phyloP scores from a whole-genome alignment of 805 yeast species.

The Jamesozyma lodderae region DNA sequence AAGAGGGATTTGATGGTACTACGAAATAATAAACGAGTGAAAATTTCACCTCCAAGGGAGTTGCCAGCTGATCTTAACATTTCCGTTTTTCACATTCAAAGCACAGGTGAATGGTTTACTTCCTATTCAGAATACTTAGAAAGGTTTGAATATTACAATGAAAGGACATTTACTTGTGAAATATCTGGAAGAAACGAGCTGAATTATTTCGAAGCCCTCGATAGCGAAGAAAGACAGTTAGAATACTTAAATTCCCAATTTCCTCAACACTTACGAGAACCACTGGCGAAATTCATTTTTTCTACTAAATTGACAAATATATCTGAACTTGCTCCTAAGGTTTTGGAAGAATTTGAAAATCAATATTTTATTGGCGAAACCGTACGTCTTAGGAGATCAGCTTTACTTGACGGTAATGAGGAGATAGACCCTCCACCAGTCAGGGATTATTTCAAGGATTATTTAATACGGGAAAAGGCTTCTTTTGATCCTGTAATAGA shows the following conservation, averaged over 20 bases:
- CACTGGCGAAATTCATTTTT: constrained; percentile 69
- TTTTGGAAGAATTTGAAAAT: constrained; percentile 58
- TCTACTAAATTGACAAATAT: constrained; percentile 69
- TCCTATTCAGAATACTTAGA: constrained; percentile 63
- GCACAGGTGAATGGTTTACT: constrained; percentile 83
- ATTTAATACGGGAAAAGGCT: constrained; percentile 71
- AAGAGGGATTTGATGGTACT: too few species aligned
- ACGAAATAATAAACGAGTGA: not conserved
- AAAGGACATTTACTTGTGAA: constrained; percentile 80
- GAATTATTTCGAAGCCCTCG: constrained; percentile 78
- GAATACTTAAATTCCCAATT: constrained; percentile 59
- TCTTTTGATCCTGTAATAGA: constrained; percentile 45
- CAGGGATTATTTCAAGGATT: constrained; percentile 5
- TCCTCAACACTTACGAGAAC: constrained; percentile 83
- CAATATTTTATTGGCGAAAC: constrained; percentile 86
- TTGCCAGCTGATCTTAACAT: constrained; percentile 32
- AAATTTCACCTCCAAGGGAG: constrained; percentile 11
- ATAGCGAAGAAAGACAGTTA: constrained; percentile 54
- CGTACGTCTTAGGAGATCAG: constrained; percentile 42
- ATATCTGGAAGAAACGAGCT: constrained; percentile 82
- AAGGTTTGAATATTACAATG: constrained; percentile 57
- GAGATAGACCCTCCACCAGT: not conserved
- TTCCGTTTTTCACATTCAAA: constrained; percentile 68
- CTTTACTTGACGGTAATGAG: not conserved
- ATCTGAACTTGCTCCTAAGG: constrained; percentile 75